Evolutionary conservation across 1,139 yeast genomes (phyloP), one percentile per base, ranked within the genome.

Genomic region (Magnusiomyces paraingens): DNA sequence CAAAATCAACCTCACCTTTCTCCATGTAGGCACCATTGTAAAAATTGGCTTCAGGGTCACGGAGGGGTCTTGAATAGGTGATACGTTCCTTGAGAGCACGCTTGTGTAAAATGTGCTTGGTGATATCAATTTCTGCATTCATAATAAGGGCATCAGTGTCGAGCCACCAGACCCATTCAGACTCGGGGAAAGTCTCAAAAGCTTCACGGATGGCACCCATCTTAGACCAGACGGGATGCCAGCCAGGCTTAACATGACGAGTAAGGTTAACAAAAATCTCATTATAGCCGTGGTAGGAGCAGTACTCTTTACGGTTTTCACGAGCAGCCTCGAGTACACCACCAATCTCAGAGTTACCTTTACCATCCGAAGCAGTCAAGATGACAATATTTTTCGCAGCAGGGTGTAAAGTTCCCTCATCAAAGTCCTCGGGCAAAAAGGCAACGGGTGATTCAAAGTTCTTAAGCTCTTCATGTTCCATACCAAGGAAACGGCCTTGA

Each of bases 131-230:
- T 17, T 55, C 53, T n/a, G 64, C 63, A 53, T 69, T 66, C 64
- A 66, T 64, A 50, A 69, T 67, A 38, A 69, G 52, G 20, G 64
- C 59, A 56, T 68, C 72, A 2, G 62, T 55, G 48, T 69, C 72
- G 21, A 69, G 57, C 71, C 71, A 68, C 68, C 70, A 66, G 41
- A 69, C 57, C 72, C 72, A 69, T 44, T 69, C 69, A 18, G 62
- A 69, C 1, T 62, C 62, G n/a, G 70, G 70, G 52, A 63, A 48
- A 10, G 49, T 51, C 29, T 60, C 60, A 49, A 64, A 65, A 10
- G 66, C 69, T 38, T 64, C 62, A 32, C 58, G 60, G 39, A 69
- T 63, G 15, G 70, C 70, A 2, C 62, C 62, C 20, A 68, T 52
- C 54, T 69, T 69, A 47, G 58, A 59, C 72, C 72, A 69, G 4